Evolutionary conservation across 768 basidiomycete genomes (phyloP).

Genomic region (Cyclocybe cylindracea): DNA sequence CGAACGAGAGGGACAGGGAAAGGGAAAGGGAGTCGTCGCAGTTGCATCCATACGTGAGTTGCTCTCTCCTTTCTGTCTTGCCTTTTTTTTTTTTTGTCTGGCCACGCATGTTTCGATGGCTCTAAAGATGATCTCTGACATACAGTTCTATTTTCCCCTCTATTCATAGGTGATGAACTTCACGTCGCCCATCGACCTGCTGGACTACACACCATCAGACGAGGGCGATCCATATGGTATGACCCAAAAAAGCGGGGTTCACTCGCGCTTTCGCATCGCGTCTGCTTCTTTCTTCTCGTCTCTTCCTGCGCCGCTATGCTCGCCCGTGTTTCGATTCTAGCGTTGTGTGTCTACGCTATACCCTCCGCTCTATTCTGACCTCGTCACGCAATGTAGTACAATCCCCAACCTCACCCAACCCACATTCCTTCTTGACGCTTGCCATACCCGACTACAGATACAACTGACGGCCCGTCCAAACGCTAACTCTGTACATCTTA

Average conservation of each 20-base stretch:
- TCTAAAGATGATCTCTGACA: background rate
- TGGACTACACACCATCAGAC: slow-evolving; percentile 18
- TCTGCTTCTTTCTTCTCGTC: background rate
- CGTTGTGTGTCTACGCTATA: no score
- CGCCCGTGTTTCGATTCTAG: no score
- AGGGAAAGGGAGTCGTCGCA: slow-evolving; percentile 21
- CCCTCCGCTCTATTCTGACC: no score
- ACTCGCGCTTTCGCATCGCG: background rate
- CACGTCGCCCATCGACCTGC: slow-evolving; percentile 44
- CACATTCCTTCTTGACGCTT: no score
- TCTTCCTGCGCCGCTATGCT: background rate
- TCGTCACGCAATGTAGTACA: no score
- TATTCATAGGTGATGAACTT: slow-evolving; percentile 40
- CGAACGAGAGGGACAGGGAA: slow-evolving; percentile 18
- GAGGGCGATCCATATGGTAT: background rate
- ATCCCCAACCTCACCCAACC: no score
- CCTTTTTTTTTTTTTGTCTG: slow-evolving; percentile 1
- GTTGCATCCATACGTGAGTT: slow-evolving; percentile 46
- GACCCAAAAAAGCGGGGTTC: background rate
- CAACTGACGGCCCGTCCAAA: no score
- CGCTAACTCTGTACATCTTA: no score
- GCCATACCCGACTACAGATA: no score
- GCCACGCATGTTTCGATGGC: no score
- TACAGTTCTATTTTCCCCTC: no score
- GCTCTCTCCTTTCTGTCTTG: background rate